These are phyloP conservation scores for Aspergillus sp. DNA, from an alignment of 2,329 filamentous ascomycete species.

Conservation along the genomic window DNA sequence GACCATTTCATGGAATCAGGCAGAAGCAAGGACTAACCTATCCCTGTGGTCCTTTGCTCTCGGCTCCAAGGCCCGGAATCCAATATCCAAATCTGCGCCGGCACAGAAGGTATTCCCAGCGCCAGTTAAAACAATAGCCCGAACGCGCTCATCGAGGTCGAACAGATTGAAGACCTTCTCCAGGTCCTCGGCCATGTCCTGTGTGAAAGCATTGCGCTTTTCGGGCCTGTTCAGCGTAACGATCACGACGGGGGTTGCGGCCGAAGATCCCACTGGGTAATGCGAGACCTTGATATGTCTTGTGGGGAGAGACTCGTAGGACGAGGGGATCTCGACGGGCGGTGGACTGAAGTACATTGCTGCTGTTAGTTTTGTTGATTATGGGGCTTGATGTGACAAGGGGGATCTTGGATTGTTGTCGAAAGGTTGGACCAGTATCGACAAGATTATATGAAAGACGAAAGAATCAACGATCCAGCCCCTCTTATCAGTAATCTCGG, in stretches of 20 bases:
- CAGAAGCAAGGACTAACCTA: slow-evolving; percentile 37
- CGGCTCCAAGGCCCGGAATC: slow-evolving; percentile 47
- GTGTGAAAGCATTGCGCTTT: slow-evolving; percentile 61
- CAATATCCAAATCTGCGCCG: slow-evolving; percentile 56
- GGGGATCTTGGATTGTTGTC: background rate
- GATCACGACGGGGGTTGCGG: slow-evolving; percentile 49
- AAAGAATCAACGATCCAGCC: background rate
- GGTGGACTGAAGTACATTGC: slow-evolving; percentile 10
- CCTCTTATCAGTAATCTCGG: background rate
- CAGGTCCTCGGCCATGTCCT: slow-evolving; percentile 51
- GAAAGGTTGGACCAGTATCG: background rate
- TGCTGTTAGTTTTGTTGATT: background rate
- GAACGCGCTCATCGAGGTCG: slow-evolving; percentile 56
- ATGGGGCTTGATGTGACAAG: background rate
- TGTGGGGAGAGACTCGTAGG: slow-evolving; percentile 34
- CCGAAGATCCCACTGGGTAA: slow-evolving; percentile 46
- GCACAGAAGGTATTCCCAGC: slow-evolving; percentile 50
- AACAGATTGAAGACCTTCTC: slow-evolving; percentile 36
- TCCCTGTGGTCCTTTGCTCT: slow-evolving; percentile 53
- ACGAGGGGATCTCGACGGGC: slow-evolving; percentile 27
- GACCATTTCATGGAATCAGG: background rate
- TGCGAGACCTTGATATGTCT: slow-evolving; percentile 39
- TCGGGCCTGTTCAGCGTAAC: slow-evolving; percentile 55
- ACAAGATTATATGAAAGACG: background rate
- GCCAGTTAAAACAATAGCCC: slow-evolving; percentile 56